Evolutionary conservation across 768 basidiomycete genomes (phyloP), one percentile per base, ranked within the genome.

Genomic region (Boletus edulis): DNA sequence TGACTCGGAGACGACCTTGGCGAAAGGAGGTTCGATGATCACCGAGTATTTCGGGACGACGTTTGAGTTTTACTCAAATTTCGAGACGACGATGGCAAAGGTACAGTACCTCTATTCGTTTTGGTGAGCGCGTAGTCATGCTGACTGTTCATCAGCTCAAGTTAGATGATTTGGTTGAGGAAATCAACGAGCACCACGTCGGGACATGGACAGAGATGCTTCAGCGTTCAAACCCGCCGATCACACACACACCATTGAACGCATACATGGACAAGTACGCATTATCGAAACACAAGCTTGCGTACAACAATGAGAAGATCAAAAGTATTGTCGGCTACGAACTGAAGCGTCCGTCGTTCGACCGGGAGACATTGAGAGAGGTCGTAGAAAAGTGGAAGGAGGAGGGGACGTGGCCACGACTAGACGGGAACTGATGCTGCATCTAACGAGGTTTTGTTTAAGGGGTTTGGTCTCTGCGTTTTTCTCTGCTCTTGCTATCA

Each of bases 131-230:
- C 24, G 2, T 41, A 0, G n/a, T 39, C 34, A 9, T 44, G 17
- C 39, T 63, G 32, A 59, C 18, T 1, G 18, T 5, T 31, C 14
- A 31, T 24, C 62, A 90, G 86, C 73, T 89, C 61, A 78, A 75
- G 43, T 76, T 82, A 27, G 86, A 89, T 51, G 88, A 91, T 58
- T 69, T 80, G 39, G 81, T 91, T 8, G 89, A 92, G 64, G 88
- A 91, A 46, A 89, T 91, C 64, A 94, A 93, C 65, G 90, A 92
- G 65, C 81, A 84, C 46, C 91, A 94, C 64, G 87, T 91, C 32
- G 76, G 81, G 49, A 84, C 81, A 12, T 94, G 92, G 92, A 89
- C 85, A 9, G 79, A 89, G 67, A 91, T 94, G 86, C 79, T 91
- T 61, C 72, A 73, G 20, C 82, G 73, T 44, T 87, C 91, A 35